These are phyloP conservation scores for Candida broadrunensis DNA, from an alignment of 805 yeast species.

Conservation along the genomic window DNA sequence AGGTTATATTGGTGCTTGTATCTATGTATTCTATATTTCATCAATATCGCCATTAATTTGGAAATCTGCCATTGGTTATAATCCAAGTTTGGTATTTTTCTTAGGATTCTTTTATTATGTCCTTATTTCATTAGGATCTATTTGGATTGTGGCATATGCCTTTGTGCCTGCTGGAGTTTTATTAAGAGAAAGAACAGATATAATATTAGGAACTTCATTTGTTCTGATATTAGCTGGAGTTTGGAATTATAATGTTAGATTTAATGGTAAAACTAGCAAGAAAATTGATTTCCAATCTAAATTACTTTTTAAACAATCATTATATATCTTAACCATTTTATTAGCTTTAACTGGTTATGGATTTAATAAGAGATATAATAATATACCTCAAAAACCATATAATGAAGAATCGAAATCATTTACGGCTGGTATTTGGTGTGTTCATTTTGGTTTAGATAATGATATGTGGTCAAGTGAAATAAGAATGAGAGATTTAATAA, in stretches of 20 bases:
- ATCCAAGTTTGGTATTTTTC: conserved; percentile 53
- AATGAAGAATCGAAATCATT: conserved; percentile 57
- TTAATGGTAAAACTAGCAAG: background rate
- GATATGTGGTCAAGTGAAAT: conserved; percentile 97
- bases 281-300: conserved; percentile 2
- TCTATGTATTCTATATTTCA: conserved; percentile 57
- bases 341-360: conserved; percentile 52
- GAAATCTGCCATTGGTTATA: conserved; percentile 51
- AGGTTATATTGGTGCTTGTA: conserved; percentile 72
- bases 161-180: conserved; percentile 94
- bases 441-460: conserved; percentile 95
- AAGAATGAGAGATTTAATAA: conserved; percentile 79
- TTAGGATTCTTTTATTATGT: conserved; percentile 49
- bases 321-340: conserved; percentile 39
- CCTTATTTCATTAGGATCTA: conserved; percentile 71
- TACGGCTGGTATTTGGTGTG: conserved; percentile 98
- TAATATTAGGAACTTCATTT: conserved; percentile 60
- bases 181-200: conserved; percentile 84
- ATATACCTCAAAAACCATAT: conserved; percentile 53
- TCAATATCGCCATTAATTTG: conserved; percentile 61
- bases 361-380: conserved; percentile 48
- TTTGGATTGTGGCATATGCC: conserved; percentile 98
- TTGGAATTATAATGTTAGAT: conserved; percentile 29
- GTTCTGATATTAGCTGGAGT: conserved; percentile 53
- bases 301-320: conserved; percentile 12